Conservation (phyloP, 805 yeast genomes). For the Spathaspora hagerdaliae region DNA sequence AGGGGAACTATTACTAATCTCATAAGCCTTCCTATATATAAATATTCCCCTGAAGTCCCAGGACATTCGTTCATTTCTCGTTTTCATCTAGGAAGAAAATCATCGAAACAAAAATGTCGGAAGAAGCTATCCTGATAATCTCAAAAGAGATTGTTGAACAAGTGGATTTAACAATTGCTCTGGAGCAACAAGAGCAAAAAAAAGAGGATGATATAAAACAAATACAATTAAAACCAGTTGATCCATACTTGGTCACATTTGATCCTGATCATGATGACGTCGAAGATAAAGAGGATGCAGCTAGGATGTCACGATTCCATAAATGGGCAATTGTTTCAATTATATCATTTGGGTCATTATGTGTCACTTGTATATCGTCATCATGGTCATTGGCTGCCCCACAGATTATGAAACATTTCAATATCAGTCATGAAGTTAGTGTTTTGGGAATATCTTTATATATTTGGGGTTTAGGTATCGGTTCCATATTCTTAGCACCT, state of each 20-base stretch:
- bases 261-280: slow-evolving; percentile 22
- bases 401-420: slow-evolving; percentile 18
- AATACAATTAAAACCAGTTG: not conserved
- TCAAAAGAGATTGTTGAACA: no score
- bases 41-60: no score
- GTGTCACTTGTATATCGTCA: slow-evolving; percentile 26
- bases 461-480: slow-evolving; percentile 25
- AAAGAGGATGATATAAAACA: not conserved
- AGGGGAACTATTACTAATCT: no score
- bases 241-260: slow-evolving; percentile 14
- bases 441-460: slow-evolving; percentile 24
- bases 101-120: no score
- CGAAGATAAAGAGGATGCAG: slow-evolving; percentile 24
- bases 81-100: no score
- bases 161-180: no score
- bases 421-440: slow-evolving; percentile 20
- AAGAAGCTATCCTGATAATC: no score
- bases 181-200: not conserved
- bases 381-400: slow-evolving; percentile 24
- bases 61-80: no score
- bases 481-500: slow-evolving; percentile 45
- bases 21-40: no score
- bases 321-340: slow-evolving; percentile 23
- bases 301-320: slow-evolving; percentile 15
- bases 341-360: slow-evolving; percentile 19